Evolutionary conservation across 2,329 filamentous ascomycete species (phyloP), one percentile per base, ranked within the genome.

Genomic region (Aspergillus thermomutatus): DNA sequence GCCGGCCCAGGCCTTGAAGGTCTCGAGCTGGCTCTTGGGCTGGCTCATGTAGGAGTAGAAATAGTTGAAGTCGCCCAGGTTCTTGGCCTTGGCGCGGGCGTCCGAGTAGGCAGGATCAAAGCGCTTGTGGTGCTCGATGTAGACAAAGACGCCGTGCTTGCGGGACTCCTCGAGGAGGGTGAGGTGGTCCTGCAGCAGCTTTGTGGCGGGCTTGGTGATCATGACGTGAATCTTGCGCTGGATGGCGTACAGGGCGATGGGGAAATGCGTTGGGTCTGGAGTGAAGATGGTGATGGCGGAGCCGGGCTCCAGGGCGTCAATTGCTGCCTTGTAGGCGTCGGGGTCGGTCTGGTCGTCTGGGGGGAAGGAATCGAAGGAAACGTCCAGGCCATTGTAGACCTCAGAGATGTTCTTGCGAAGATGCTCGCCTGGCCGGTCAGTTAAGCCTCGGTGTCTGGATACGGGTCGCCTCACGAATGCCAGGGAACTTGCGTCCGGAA

Each of bases 31-130:
- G 51, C 83, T 91, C 79, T 95, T 96, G 59, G 88, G 90, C 80
- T 96, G 92, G 50, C 87, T 91, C 92, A 96, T 96, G 83, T 97
- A 97, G 66, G 85, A 89, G 83, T 96, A 97, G 74, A 96, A 97
- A 82, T 97, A 97, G 81, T 96, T 96, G 85, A 97, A 97, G 77
- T 96, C 91, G 62, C 92, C 92, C 7, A 97, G 80, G 53, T 81
- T 86, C 69, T 85, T 79, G 14, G 91, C 90, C 66, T 88, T 87
- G 77, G 87, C 87, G 50, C 87, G 85, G 14, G 93, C 93, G 73
- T 97, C 92, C 14, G 90, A 86, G 79, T 97, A 97, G 23, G 91
- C 91, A 1, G 92, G 92, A 73, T 97, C 92, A 77, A 88, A 97
- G 56, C 93, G 91, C 81, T 97, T 97, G 83, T 97, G 92, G 79